phyloP scores from a whole-genome alignment of 2,329 filamentous ascomycete genomes.

The Triangularia verruculosa region DNA sequence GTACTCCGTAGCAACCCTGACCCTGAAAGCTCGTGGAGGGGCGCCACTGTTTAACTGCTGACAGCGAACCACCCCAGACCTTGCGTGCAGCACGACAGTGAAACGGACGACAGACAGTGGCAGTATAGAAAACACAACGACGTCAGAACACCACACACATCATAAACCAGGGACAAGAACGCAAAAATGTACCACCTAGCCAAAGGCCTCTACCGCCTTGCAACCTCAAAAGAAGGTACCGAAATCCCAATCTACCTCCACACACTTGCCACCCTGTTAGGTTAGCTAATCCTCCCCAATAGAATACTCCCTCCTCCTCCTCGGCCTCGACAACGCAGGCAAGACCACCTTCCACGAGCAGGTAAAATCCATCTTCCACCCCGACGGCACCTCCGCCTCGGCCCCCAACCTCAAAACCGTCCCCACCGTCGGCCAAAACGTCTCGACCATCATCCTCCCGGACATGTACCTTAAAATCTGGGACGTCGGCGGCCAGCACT shows the following conservation, averaged over 20 bases:
- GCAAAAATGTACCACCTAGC: constrained; percentile 60
- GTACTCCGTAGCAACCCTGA: background rate
- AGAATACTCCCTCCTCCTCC: constrained; percentile 94
- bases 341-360: constrained; percentile 98
- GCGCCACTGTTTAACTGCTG: background rate
- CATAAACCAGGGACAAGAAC: background rate
- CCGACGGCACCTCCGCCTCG: constrained; percentile 56
- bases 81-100: background rate
- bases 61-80: background rate
- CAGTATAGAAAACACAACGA: background rate
- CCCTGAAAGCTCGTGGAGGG: too few species aligned
- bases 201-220: constrained; percentile 91
- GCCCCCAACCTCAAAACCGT: constrained; percentile 79
- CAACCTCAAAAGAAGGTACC: constrained; percentile 91
- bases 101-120: background rate
- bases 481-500: constrained; percentile 94
- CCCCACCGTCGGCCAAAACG: constrained; percentile 95
- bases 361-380: constrained; percentile 82
- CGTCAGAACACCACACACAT: background rate
- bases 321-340: constrained; percentile 96
- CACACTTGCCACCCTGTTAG: background rate
- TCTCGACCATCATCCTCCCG: constrained; percentile 82
- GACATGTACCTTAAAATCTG: constrained; percentile 98
- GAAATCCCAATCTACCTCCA: background rate
- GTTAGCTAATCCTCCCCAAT: constrained; percentile 2